A percentile compares a stretch with the other conserved stretches of the same genome.
Evolutionary conservation across 1,284 basidiomycete species (phyloP).

Genomic region (Marasmius tenuissimus): DNA sequence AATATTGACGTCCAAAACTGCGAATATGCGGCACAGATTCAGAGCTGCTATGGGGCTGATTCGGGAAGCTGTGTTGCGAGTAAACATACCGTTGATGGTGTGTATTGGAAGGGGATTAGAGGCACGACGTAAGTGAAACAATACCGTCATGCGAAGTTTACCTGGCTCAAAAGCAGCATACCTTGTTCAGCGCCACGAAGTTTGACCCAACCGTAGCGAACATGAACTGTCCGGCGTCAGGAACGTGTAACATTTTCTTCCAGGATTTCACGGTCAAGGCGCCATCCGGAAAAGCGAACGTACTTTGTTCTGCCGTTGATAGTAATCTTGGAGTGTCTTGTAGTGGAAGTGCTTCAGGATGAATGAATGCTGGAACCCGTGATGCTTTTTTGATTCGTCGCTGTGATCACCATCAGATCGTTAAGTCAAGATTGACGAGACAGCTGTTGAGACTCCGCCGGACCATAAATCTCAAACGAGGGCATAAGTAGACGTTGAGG

Average conservation of each 20-base stretch:
- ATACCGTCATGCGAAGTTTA: neutral
- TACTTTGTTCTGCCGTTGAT: slow-evolving; percentile 27
- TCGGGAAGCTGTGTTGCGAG: slow-evolving; percentile 23
- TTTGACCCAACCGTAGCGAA: slow-evolving; percentile 25
- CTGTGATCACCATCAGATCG: neutral
- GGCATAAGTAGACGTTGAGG: too few species aligned
- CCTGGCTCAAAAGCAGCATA: neutral
- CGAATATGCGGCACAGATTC: slow-evolving; percentile 32
- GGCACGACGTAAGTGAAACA: slow-evolving; percentile 25
- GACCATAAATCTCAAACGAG: too few species aligned
- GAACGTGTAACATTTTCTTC: slow-evolving; percentile 26
- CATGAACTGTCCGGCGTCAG: slow-evolving; percentile 24
- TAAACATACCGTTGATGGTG: slow-evolving; percentile 22
- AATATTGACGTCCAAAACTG: slow-evolving; percentile 29
- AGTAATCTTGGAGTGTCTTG: slow-evolving; percentile 23
- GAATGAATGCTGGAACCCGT: neutral
- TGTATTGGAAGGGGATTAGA: slow-evolving; percentile 23
- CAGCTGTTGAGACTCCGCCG: too few species aligned
- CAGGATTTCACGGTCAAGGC: slow-evolving; percentile 23
- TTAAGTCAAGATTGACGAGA: neutral
- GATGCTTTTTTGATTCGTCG: neutral
- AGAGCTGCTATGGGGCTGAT: slow-evolving; percentile 26
- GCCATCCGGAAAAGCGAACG: slow-evolving; percentile 23
- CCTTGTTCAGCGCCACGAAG: slow-evolving; percentile 19
- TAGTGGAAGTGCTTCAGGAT: slow-evolving; percentile 25